Evolutionary conservation across 495 filamentous ascomycete species (phyloP), one percentile per base, ranked within the genome.

Genomic region (Pseudotulostoma volvatum): DNA sequence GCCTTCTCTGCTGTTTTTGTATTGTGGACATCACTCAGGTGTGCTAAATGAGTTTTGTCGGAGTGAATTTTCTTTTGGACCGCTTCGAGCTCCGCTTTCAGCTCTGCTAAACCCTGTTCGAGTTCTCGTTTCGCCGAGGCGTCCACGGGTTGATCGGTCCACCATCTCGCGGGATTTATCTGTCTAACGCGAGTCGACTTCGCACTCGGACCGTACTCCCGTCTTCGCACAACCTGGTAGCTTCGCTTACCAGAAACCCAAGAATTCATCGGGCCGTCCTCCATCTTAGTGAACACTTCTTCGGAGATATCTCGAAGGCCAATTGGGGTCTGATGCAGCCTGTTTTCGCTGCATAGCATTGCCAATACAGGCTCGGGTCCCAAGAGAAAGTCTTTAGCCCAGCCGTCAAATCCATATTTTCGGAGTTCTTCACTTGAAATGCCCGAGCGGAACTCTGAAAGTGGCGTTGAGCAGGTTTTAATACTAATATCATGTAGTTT

Each of bases 331-430:
- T 60, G 55, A 45, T 92, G 73, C 2, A 95, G 44, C 16, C 55
- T 62, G 15, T 63, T 64, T 37, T 80, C 76, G 17, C 67, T 66
- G 49, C 83, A 93, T 20, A 99, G 69, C 78, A 92, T 85, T 16
- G 83, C 75, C 19, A 95, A 58, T 2, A 99, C 82, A 3, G 84
- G 74, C 11, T 81, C 81, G 1, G 90, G 90, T 0, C 86, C 90
- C 17, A 71, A 66, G 8, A 99, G 50, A 39, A 65, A 82, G 46
- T 95, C 78, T 2, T 78, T 62, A 3, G 81, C 74, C 66, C 79
- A 94, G 7, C 75, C 74, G 40, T 90, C 79, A 36, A 96, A 76
- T 1, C 86, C 88, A 35, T 74, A 60, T 2, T 43, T 37, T 19
- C 48, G 48, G 37, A 85, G 50, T 36, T 81, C 63, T 7, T 77